phyloP scores from a whole-genome alignment of 352 stramenopile genomes.

The Plasmopara muralis region DNA sequence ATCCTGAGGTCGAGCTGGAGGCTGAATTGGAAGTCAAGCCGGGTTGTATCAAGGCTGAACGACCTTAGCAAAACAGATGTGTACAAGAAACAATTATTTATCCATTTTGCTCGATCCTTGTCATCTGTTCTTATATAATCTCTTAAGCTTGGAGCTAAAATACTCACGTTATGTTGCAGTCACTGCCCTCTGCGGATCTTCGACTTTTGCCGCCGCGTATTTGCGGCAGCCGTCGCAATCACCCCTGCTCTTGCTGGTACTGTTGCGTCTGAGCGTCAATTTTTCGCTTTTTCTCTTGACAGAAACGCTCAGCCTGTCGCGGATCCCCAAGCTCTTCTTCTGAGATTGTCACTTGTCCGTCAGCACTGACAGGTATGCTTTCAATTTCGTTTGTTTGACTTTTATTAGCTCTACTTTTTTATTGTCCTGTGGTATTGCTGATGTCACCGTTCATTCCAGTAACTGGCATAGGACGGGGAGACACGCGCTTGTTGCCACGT shows the following conservation, averaged over 20 bases:
- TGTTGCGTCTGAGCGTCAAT: constrained; percentile 34
- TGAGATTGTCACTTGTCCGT: constrained; percentile 55
- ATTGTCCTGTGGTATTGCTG: constrained; percentile 3
- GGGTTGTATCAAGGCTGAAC: no score
- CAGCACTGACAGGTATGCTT: constrained; percentile 28
- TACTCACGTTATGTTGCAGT: constrained; percentile 45
- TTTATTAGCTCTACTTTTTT: constrained; percentile 1
- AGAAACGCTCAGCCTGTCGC: constrained; percentile 58
- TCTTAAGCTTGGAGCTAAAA: not conserved
- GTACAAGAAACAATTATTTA: constrained; percentile 24
- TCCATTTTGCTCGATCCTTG: constrained; percentile 3
- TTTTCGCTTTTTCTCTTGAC: constrained; percentile 60
- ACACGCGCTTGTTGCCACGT: constrained; percentile 20
- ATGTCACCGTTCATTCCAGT: constrained; percentile 6
- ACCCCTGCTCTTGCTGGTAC: constrained; percentile 31
- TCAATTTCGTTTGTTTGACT: constrained; percentile 27
- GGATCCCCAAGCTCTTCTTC: constrained; percentile 64
- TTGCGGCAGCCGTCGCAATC: constrained; percentile 24
- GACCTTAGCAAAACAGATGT: constrained; percentile 3
- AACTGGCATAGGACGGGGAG: constrained; percentile 14
- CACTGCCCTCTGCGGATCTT: constrained; percentile 16
- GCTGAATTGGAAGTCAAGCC: no score
- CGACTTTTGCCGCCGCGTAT: constrained; percentile 11
- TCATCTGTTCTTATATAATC: not conserved
- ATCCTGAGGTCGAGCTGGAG: constrained; percentile 45